Evolutionary conservation across 257 asterid species (phyloP).

Genomic region (Scutellaria barbata): DNA sequence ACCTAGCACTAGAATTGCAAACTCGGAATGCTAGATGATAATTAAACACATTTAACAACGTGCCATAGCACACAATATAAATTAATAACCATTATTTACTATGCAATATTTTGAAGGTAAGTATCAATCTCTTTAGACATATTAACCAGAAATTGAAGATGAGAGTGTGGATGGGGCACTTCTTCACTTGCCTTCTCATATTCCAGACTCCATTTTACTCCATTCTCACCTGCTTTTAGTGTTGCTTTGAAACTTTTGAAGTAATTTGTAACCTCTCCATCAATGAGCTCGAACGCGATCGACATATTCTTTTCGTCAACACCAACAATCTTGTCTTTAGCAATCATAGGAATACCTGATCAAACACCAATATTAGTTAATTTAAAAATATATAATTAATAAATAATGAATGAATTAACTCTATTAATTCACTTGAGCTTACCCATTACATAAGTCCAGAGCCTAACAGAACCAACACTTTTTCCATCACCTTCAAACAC

Average conservation of each 20-base stretch:
- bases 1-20: no score
- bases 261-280: slow-evolving; percentile 59
- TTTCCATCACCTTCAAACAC: slow-evolving; percentile 58
- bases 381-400: not conserved
- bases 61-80: no score
- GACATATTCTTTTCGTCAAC: slow-evolving; percentile 49
- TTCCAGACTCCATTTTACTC: slow-evolving; percentile 57
- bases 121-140: slow-evolving; percentile 54
- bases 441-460: slow-evolving; percentile 61
- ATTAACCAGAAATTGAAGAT: slow-evolving; percentile 48
- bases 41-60: no score
- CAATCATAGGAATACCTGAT: slow-evolving; percentile 46
- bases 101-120: slow-evolving; percentile 42
- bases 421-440: not conserved
- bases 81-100: no score
- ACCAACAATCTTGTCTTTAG: slow-evolving; percentile 57
- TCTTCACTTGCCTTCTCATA: slow-evolving; percentile 57
- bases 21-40: no score
- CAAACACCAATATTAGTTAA: not conserved
- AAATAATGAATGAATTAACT: not conserved
- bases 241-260: slow-evolving; percentile 57
- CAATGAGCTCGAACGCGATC: slow-evolving; percentile 55
- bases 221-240: slow-evolving; percentile 39
- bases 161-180: slow-evolving; percentile 54
- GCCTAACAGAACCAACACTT: slow-evolving; percentile 53